Evolutionary conservation across 192 early-diverging fungal species (phyloP).

Genomic region (Borealophlyctis nickersoniae): DNA sequence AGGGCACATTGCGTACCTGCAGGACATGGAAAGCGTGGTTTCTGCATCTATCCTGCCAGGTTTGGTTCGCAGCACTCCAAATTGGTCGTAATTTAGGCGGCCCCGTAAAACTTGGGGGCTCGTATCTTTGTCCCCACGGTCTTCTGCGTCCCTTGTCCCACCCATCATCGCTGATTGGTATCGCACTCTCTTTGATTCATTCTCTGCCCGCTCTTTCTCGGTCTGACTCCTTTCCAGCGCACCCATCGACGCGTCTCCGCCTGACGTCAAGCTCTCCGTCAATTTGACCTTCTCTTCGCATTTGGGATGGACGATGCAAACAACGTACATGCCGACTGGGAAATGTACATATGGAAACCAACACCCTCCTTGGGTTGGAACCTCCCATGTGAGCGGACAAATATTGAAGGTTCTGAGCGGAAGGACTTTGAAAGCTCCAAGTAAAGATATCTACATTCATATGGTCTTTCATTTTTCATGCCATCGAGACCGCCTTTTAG

Average conservation of each 20-base stretch:
- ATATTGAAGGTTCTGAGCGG: not conserved
- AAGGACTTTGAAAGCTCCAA: slow-evolving; percentile 4
- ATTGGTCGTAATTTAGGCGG: slow-evolving; percentile 49
- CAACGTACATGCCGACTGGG: slow-evolving; percentile 63
- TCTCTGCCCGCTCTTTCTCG: slow-evolving; percentile 23
- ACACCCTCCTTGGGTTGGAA: slow-evolving; percentile 6
- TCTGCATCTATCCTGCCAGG: slow-evolving; percentile 73
- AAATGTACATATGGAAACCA: slow-evolving; percentile 71
- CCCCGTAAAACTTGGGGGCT: slow-evolving; percentile 47
- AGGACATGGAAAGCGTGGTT: slow-evolving; percentile 70
- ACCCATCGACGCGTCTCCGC: slow-evolving; percentile 75
- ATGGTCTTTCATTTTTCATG: no score
- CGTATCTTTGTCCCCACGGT: not conserved
- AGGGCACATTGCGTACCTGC: slow-evolving; percentile 43
- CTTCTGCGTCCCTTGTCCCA: not conserved
- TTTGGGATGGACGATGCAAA: no score
- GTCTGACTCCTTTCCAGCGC: slow-evolving; percentile 29
- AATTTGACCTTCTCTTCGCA: no score
- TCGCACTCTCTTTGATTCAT: slow-evolving; percentile 40
- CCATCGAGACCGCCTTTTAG: no score
- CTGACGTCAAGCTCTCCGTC: no score
- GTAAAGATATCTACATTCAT: slow-evolving; percentile 8
- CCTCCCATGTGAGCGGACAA: no score
- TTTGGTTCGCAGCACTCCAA: slow-evolving; percentile 72
- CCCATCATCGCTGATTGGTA: slow-evolving; percentile 20